Conservation (phyloP, 306 rosid genomes). For the Cucurbita pepo region DNA sequence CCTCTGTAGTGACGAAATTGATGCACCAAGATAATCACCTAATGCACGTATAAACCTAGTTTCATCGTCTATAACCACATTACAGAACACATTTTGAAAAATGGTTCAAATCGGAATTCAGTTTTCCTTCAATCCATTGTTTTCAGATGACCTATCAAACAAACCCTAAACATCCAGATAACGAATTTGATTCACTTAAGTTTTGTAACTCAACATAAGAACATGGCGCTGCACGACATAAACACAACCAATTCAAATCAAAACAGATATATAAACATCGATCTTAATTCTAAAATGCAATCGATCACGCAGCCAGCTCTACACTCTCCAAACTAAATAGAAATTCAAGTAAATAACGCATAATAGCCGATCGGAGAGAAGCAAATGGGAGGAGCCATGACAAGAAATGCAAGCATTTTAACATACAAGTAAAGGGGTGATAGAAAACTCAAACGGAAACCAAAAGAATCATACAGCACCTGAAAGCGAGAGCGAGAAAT, state of each 20-base stretch:
- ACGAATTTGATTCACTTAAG: neutral
- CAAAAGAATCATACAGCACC: neutral
- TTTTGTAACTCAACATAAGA: neutral
- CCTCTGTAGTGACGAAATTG: conserved; percentile 11
- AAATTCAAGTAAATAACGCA: neutral
- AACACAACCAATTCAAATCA: neutral
- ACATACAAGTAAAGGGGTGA: neutral
- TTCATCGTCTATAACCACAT: too few species aligned
- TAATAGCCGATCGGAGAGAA: neutral
- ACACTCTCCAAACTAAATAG: neutral
- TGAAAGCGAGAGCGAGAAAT: neutral
- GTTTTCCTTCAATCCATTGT: too few species aligned
- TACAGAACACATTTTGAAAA: too few species aligned
- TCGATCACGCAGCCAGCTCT: neutral
- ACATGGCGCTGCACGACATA: neutral
- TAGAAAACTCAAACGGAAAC: neutral
- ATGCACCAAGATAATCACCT: conserved; percentile 60
- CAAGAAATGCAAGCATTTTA: neutral
- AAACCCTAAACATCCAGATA: neutral
- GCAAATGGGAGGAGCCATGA: neutral
- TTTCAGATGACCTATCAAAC: neutral
- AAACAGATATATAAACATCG: neutral
- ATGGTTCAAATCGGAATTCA: too few species aligned
- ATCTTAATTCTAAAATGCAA: neutral
- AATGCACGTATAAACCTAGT: conserved; percentile 57